A percentile compares a stretch with the other conserved stretches of the same genome.
Conservation (phyloP, 2,329 filamentous ascomycete genomes). For the Diaporthe longicolla region DNA sequence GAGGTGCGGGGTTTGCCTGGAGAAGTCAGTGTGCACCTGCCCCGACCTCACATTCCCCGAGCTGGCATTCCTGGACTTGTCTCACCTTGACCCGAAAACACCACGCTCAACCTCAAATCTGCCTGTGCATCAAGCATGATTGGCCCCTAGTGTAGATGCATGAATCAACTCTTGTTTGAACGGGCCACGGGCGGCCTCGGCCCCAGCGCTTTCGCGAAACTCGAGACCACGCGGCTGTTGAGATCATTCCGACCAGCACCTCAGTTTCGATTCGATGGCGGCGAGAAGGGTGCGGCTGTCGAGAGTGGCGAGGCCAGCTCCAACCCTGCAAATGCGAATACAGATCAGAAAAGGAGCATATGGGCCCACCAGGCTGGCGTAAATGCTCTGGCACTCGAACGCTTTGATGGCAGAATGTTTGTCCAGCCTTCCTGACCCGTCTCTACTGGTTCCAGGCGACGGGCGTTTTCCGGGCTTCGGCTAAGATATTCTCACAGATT, state of each 20-base stretch:
- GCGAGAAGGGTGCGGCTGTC: conserved; percentile 56
- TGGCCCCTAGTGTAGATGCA: conserved; percentile 53
- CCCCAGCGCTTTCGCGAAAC: conserved; percentile 74
- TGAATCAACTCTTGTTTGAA: conserved; percentile 83
- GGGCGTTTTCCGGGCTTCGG: neutral
- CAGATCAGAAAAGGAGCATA: conserved; percentile 54
- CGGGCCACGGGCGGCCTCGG: conserved; percentile 79
- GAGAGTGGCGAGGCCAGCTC: conserved; percentile 46
- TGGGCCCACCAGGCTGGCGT: conserved; percentile 85
- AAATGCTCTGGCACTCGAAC: conserved; percentile 83
- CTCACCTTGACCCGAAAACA: neutral
- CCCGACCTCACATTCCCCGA: neutral
- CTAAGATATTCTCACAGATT: conserved; percentile 64
- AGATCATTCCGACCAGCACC: conserved; percentile 78
- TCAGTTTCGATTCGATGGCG: conserved; percentile 79
- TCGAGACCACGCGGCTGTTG: conserved; percentile 76
- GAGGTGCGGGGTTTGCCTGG: conserved; percentile 28
- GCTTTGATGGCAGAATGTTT: conserved; percentile 83
- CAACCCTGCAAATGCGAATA: conserved; percentile 38
- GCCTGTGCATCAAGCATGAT: neutral
- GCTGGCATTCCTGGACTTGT: neutral
- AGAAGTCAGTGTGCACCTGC: neutral
- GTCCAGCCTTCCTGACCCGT: conserved; percentile 44
- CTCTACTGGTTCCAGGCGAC: neutral
- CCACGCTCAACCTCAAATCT: neutral